A percentile compares a stretch with the other conserved stretches of the same genome.
phyloP scores from a whole-genome alignment of 2,329 filamentous ascomycete species.

The Alternaria alternata region DNA sequence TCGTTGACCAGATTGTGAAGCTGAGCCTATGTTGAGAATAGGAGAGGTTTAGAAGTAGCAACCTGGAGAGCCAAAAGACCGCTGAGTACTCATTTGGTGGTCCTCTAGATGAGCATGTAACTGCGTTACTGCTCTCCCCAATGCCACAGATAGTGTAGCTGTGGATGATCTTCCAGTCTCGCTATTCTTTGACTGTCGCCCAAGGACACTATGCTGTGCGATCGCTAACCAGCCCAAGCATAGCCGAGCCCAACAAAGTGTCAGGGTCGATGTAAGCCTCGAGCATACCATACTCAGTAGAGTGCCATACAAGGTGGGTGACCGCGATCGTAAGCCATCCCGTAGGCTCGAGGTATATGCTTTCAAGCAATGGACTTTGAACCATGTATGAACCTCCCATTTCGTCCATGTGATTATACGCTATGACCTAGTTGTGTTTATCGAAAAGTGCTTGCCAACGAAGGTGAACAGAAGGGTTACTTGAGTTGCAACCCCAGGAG shows the following conservation, averaged over 20 bases:
- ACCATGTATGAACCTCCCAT: not conserved
- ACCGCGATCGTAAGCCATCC: not conserved
- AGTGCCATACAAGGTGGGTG: not conserved
- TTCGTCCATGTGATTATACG: not conserved
- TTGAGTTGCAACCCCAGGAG: not conserved
- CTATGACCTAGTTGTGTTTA: not conserved
- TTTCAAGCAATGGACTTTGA: not conserved
- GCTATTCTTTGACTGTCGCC: not conserved
- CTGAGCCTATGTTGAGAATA: fast-evolving
- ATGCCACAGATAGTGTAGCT: not conserved
- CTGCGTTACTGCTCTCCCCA: not conserved
- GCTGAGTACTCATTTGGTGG: not conserved
- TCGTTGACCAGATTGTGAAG: not conserved
- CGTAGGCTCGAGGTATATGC: not conserved
- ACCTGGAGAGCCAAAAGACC: not conserved
- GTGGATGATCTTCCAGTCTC: not conserved
- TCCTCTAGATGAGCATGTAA: not conserved
- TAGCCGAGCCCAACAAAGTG: not conserved
- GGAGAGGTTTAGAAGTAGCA: not conserved
- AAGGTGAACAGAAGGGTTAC: not conserved
- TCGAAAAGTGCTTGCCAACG: not conserved
- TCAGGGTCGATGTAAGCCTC: not conserved
- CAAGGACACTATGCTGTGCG: not conserved
- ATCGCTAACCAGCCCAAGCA: not conserved
- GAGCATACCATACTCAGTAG: not conserved